Percentiles rank a stretch among this genome's conserved stretches.
These are phyloP conservation scores for Penicillium sp. DNA, from an alignment of 2,329 filamentous ascomycete species.

Conservation along the genomic window DNA sequence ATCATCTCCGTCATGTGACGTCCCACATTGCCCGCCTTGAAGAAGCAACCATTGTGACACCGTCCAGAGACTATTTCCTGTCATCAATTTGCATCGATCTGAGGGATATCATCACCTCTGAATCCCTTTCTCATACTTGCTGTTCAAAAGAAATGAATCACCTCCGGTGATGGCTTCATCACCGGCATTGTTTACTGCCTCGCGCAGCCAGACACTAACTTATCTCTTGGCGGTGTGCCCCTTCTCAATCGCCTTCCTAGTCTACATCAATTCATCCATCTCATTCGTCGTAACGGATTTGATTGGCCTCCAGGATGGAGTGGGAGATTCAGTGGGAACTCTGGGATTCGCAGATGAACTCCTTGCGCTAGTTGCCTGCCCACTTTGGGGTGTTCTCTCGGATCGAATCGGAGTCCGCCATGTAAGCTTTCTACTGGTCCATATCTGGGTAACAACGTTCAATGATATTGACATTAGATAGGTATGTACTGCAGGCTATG, in stretches of 20 bases:
- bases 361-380: constrained; percentile 49
- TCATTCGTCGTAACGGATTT: constrained; percentile 65
- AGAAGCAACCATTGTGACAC: constrained; percentile 3
- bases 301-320: constrained; percentile 54
- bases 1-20: constrained; percentile 12
- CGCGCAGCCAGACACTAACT: constrained; percentile 55
- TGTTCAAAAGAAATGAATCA: constrained; percentile 15
- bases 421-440: constrained; percentile 32
- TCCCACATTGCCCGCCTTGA: constrained; percentile 1
- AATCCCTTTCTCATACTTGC: not conserved
- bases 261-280: constrained; percentile 63
- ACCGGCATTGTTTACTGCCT: constrained; percentile 54
- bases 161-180: constrained; percentile 29
- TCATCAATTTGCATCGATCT: not conserved
- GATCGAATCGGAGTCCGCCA: constrained; percentile 49
- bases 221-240: constrained; percentile 63
- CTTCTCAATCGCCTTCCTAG: constrained; percentile 64
- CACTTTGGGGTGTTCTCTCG: constrained; percentile 50
- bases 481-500: constrained; percentile 70
- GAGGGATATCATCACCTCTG: not conserved
- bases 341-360: constrained; percentile 52
- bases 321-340: constrained; percentile 60
- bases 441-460: not conserved
- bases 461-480: constrained; percentile 20
- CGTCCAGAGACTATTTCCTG: not conserved